A percentile compares a stretch with the other conserved stretches of the same genome.
These are phyloP conservation scores for Solanum dulcamara DNA, from an alignment of 257 asterid genomes.

Conservation along the genomic window DNA sequence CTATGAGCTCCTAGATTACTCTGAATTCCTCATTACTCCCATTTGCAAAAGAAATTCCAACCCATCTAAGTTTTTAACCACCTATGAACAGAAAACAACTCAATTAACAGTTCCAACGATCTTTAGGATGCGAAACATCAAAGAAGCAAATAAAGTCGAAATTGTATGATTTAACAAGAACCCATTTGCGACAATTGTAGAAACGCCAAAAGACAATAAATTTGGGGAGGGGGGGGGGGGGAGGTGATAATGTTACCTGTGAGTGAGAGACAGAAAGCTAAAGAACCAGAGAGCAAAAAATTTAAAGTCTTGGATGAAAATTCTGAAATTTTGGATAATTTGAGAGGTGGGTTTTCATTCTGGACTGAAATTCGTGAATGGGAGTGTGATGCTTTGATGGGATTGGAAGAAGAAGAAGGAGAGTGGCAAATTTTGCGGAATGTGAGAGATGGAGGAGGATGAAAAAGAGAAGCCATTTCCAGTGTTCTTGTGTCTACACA, in stretches of 20 bases:
- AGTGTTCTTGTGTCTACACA: not conserved
- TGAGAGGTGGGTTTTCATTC: not conserved
- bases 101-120: not conserved
- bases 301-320: conserved; percentile 40
- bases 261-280: conserved; percentile 57
- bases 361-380: not conserved
- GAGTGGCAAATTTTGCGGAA: not conserved
- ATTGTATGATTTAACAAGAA: not conserved
- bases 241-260: conserved; percentile 29
- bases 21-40: not conserved
- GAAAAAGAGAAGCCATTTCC: conserved; percentile 39
- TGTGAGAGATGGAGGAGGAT: conserved; percentile 16
- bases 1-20: not conserved
- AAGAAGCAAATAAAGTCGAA: not conserved
- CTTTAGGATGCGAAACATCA: not conserved
- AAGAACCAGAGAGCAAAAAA: conserved; percentile 51
- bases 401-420: not conserved
- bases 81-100: not conserved
- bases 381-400: conserved; percentile 18
- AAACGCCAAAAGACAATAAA: not conserved
- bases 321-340: conserved; percentile 24
- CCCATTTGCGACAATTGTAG: not conserved
- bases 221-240: not conserved
- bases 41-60: not conserved
- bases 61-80: not conserved